These are phyloP conservation scores for Pseudogymnoascus pannorum DNA, from an alignment of 2,329 filamentous ascomycete species.

Conservation along the genomic window DNA sequence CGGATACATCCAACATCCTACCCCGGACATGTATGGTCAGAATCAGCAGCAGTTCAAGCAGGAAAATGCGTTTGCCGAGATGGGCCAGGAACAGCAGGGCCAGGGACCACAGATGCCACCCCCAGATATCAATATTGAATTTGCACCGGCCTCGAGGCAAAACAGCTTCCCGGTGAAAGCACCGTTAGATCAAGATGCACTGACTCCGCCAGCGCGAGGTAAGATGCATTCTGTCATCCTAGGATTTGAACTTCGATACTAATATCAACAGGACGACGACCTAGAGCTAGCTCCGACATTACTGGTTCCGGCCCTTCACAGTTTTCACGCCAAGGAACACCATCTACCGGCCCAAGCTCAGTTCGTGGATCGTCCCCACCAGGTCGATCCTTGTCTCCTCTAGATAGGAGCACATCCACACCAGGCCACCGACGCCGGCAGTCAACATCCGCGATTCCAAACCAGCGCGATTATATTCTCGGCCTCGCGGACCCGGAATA, in stretches of 20 bases:
- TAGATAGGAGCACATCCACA: slow-evolving; percentile 44
- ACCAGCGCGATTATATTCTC: slow-evolving; percentile 69
- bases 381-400: slow-evolving; percentile 51
- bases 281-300: slow-evolving; percentile 29
- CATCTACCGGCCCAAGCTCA: slow-evolving; percentile 47
- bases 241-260: slow-evolving; percentile 9
- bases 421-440: slow-evolving; percentile 44
- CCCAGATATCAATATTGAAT: slow-evolving; percentile 92
- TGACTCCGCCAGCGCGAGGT: slow-evolving; percentile 74
- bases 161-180: slow-evolving; percentile 61
- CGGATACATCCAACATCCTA: slow-evolving; percentile 18
- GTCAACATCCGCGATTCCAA: slow-evolving; percentile 48
- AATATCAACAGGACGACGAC: slow-evolving; percentile 26
- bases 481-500: slow-evolving; percentile 85
- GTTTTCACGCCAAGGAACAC: slow-evolving; percentile 42
- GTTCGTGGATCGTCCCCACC: slow-evolving; percentile 37
- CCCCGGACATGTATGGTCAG: slow-evolving; percentile 43
- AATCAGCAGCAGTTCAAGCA: slow-evolving; percentile 40
- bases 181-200: slow-evolving; percentile 60
- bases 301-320: slow-evolving; percentile 23
- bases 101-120: slow-evolving; percentile 72
- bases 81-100: slow-evolving; percentile 34
- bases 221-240: slow-evolving; percentile 23
- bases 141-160: slow-evolving; percentile 66
- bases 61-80: slow-evolving; percentile 45